phyloP scores from a whole-genome alignment of 1,139 yeast species.

The Kluyveromyces sp. region DNA sequence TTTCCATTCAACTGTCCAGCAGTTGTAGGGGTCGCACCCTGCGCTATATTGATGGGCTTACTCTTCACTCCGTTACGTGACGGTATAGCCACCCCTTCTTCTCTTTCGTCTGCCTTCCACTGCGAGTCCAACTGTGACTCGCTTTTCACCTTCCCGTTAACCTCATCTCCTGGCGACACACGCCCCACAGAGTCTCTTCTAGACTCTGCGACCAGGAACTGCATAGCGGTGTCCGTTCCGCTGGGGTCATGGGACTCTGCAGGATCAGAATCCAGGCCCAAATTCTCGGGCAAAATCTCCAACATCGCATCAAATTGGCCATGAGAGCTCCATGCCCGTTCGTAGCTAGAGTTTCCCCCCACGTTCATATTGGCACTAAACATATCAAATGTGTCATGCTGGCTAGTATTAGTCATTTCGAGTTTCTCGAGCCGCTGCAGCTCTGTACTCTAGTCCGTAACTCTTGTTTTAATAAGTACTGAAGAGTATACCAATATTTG shows the following conservation, averaged over 20 bases:
- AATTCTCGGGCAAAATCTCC: constrained; percentile 31
- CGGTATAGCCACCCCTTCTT: background rate
- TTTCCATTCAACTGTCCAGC: constrained; percentile 7
- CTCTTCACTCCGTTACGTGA: constrained; percentile 1
- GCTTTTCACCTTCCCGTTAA: background rate
- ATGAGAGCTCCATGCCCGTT: constrained; percentile 3
- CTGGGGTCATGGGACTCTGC: background rate
- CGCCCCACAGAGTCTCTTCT: background rate
- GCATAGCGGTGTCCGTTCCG: background rate
- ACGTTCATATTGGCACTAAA: background rate
- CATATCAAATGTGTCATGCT: constrained; percentile 4
- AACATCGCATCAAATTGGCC: constrained; percentile 30
- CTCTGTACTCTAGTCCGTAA: background rate
- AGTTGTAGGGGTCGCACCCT: constrained; percentile 1
- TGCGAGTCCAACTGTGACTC: background rate
- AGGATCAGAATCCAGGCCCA: constrained; percentile 12
- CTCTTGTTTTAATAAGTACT: too few species aligned
- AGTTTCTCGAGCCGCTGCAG: too few species aligned
- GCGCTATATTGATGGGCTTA: constrained; percentile 12
- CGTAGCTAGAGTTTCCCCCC: background rate
- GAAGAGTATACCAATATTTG: background rate
- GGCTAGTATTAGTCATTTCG: constrained; percentile 3
- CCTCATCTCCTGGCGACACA: background rate
- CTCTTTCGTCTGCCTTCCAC: background rate
- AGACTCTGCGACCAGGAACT: background rate